These are phyloP conservation scores for Tremella mesenterica DNA, from an alignment of 768 basidiomycete genomes.

Conservation along the genomic window DNA sequence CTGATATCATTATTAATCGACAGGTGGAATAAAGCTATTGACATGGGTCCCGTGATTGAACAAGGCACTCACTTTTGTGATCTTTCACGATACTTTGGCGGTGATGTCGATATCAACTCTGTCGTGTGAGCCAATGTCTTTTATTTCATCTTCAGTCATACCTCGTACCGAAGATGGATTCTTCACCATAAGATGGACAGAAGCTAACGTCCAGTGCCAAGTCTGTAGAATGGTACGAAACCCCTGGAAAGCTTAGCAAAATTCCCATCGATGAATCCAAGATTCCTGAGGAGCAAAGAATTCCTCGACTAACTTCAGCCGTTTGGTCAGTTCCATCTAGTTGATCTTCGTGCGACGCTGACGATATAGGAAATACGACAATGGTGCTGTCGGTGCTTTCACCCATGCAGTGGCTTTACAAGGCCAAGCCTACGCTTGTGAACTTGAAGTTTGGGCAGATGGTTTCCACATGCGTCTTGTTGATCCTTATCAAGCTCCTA, in stretches of 20 bases:
- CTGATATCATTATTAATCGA: not conserved
- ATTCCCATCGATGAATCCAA: conserved; percentile 72
- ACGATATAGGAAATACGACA: conserved; percentile 65
- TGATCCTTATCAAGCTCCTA: conserved; percentile 87
- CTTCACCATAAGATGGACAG: not conserved
- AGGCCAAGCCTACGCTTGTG: conserved; percentile 85
- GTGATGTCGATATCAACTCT: conserved; percentile 72
- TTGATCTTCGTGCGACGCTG: not conserved
- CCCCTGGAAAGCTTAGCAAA: conserved; percentile 73
- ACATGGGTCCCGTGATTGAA: conserved; percentile 46
- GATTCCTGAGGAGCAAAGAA: conserved; percentile 77
- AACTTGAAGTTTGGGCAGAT: conserved; percentile 87
- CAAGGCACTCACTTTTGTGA: conserved; percentile 88
- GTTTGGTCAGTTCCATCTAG: conserved; percentile 54
- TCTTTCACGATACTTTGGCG: conserved; percentile 92
- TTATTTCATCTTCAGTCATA: too few relatives aligned
- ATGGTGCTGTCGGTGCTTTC: conserved; percentile 85
- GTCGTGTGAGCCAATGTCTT: conserved; percentile 50
- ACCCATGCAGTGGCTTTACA: conserved; percentile 85
- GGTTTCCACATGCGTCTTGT: conserved; percentile 58
- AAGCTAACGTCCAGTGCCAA: conserved; percentile 50
- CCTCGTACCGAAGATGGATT: not conserved
- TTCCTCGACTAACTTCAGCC: conserved; percentile 85
- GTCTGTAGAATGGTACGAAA: conserved; percentile 86
- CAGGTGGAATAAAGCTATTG: conserved; percentile 44